These are phyloP conservation scores for Picea sitchensis DNA, from an alignment of 75 land plant species.

Conservation along the genomic window DNA sequence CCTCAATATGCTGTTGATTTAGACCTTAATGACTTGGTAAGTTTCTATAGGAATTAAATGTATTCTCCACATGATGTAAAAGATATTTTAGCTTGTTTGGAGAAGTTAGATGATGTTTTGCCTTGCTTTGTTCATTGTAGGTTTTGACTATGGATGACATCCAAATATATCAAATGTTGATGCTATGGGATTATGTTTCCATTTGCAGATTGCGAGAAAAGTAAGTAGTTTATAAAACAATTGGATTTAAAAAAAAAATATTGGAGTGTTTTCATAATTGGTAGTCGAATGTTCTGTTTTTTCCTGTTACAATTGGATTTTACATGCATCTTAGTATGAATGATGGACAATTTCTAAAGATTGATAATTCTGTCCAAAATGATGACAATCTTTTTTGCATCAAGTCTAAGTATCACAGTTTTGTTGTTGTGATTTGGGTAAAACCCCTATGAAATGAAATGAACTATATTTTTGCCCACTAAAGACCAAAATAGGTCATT, in stretches of 20 bases:
- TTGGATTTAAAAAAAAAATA: neutral
- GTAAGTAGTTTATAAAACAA: conserved; percentile 34
- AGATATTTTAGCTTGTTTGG: neutral
- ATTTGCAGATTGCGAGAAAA: conserved; percentile 59
- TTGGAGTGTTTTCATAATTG: too few relatives aligned
- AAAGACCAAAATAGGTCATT: too few relatives aligned
- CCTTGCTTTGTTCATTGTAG: conserved; percentile 17
- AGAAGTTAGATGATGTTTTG: neutral
- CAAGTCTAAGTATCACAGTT: too few relatives aligned
- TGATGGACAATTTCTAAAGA: too few relatives aligned
- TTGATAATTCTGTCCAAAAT: too few relatives aligned
- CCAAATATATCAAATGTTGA: conserved; percentile 69
- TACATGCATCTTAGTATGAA: too few relatives aligned
- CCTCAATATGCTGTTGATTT: conserved; percentile 67
- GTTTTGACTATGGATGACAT: conserved; percentile 57
- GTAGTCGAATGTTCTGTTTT: too few relatives aligned
- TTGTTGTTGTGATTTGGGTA: too few relatives aligned
- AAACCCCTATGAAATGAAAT: too few relatives aligned
- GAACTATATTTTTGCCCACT: too few relatives aligned
- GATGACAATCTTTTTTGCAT: too few relatives aligned
- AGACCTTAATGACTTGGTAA: conserved; percentile 58
- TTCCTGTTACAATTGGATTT: too few relatives aligned
- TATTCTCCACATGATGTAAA: neutral
- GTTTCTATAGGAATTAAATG: conserved; percentile 6
- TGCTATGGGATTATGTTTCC: conserved; percentile 61